Evolutionary conservation across 2,329 filamentous ascomycete genomes (phyloP).

Genomic region (Cyanodermella asteris): DNA sequence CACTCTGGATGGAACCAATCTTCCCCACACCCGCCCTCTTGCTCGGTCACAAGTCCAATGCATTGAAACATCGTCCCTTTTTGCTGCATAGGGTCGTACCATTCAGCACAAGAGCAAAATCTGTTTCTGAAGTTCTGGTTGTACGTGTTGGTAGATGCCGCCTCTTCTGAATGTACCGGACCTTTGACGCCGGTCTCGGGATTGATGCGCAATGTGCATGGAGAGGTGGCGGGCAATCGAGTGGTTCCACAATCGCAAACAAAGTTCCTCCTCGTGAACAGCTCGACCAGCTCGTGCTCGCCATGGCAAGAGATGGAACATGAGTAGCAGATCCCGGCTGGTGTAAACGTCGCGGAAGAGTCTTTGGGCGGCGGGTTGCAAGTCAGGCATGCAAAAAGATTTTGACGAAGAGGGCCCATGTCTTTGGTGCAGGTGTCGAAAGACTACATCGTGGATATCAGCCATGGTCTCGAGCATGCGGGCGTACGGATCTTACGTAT

Average conservation of each 20-base stretch:
- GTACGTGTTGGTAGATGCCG: constrained; percentile 59
- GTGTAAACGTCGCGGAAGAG: constrained; percentile 38
- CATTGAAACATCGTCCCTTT: constrained; percentile 98
- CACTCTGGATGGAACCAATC: constrained; percentile 97
- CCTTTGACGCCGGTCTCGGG: constrained; percentile 53
- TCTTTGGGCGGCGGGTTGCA: constrained; percentile 62
- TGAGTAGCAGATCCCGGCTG: constrained; percentile 82
- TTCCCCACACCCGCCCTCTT: constrained; percentile 78
- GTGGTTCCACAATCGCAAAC: constrained; percentile 90
- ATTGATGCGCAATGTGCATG: constrained; percentile 58
- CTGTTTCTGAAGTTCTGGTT: constrained; percentile 88
- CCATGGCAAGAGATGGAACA: constrained; percentile 95
- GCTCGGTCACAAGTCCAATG: constrained; percentile 55
- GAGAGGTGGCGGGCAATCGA: constrained; percentile 45
- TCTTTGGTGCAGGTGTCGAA: constrained; percentile 83
- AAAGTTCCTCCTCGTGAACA: constrained; percentile 90
- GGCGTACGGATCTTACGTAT: constrained; percentile 38
- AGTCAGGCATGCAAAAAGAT: constrained; percentile 77
- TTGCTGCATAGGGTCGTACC: constrained; percentile 74
- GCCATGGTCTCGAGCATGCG: no score
- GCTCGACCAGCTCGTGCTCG: constrained; percentile 81
- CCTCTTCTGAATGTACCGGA: constrained; percentile 51
- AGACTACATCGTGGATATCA: constrained; percentile 34
- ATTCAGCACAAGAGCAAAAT: constrained; percentile 75
- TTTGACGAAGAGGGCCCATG: constrained; percentile 73